Base-by-base conservation (phyloP, 2,329 filamentous ascomycete species). In the Cladosporium oxysporum region DNA sequence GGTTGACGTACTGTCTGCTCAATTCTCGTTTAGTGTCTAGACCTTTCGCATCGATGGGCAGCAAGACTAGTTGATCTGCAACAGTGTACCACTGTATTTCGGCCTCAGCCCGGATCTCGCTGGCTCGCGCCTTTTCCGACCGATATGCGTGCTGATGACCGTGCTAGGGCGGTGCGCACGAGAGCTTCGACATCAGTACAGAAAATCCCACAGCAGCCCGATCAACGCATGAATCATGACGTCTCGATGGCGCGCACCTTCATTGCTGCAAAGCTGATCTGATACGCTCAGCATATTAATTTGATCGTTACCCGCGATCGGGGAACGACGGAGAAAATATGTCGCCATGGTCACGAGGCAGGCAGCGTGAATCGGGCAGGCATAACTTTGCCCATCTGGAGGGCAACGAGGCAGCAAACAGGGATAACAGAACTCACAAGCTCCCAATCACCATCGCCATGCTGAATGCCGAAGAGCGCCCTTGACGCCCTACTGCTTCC, bases 401-500 rank as follows among this genome's bases (percentile, higher is more conserved):
- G 37, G 18, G 37, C 37, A 44, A 18, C 37, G 37, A 47, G 41
- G 41, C 41, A 23, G n/a, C n/a, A 47, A 47, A 10, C 41, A 47
- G 41, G 41, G 41, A 47, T 47, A 47, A 8, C 41, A 47, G n/a
- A 21, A 4, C 41, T 47, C n/a, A n/a, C 41, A 47, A 47, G n/a
- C 18, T n/a, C 12, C 41, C 41, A 47, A 47, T 23, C 41, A 47
- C 4, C 41, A 47, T 47, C 41, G 41, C 41, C 1, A 47, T 23
- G n/a, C n/a, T 47, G 41, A 53, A 53, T 53, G 23, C 49, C 49
- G 49, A 53, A 53, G 49, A 53, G 23, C 41, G n/a, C 41, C 41
- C 41, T 47, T 21, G 41, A 47, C 41, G 41, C 41, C 41, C 41
- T 47, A 47, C 41, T 47, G 41, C 41, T 47, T 7, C 41, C 41